Evolutionary conservation across 2,329 filamentous ascomycete genomes (phyloP).

Genomic region (Neocatenulostroma microsporum): DNA sequence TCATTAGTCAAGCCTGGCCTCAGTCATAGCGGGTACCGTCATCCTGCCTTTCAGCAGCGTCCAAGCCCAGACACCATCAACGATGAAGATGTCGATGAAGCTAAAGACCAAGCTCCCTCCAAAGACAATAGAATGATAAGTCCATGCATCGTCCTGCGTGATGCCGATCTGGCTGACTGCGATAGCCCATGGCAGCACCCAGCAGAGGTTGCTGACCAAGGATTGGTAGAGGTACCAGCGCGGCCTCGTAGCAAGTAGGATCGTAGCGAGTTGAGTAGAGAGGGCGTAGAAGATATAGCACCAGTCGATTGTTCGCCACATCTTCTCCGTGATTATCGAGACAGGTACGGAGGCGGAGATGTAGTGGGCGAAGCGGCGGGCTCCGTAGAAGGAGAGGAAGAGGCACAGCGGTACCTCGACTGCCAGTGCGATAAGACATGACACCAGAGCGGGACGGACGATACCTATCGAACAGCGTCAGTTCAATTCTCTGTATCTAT

Average conservation of each 20-base stretch:
- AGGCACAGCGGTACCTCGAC: constrained; percentile 58
- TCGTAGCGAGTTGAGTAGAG: constrained; percentile 56
- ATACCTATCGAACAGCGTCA: no score
- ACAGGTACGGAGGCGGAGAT: constrained; percentile 52
- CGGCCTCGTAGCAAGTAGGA: constrained; percentile 57
- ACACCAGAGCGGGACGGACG: constrained; percentile 46
- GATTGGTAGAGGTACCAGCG: constrained; percentile 63
- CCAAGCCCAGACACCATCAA: constrained; percentile 48
- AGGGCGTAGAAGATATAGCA: constrained; percentile 64
- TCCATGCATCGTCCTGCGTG: constrained; percentile 53
- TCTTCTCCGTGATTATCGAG: constrained; percentile 53
- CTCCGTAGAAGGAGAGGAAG: constrained; percentile 50
- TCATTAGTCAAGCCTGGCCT: no score
- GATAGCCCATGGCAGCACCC: constrained; percentile 64
- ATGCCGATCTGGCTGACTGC: constrained; percentile 47
- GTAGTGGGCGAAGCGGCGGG: constrained; percentile 54
- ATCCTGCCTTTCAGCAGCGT: constrained; percentile 40
- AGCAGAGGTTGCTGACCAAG: constrained; percentile 58
- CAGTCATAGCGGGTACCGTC: no score
- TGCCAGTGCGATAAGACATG: constrained; percentile 45
- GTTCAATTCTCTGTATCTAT: no score
- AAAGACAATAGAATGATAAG: constrained; percentile 59
- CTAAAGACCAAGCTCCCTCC: constrained; percentile 61
- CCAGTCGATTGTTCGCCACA: constrained; percentile 52
- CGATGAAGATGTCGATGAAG: constrained; percentile 48